These are phyloP conservation scores for Auricularia heimuer DNA, from an alignment of 768 basidiomycete genomes.

Conservation along the genomic window DNA sequence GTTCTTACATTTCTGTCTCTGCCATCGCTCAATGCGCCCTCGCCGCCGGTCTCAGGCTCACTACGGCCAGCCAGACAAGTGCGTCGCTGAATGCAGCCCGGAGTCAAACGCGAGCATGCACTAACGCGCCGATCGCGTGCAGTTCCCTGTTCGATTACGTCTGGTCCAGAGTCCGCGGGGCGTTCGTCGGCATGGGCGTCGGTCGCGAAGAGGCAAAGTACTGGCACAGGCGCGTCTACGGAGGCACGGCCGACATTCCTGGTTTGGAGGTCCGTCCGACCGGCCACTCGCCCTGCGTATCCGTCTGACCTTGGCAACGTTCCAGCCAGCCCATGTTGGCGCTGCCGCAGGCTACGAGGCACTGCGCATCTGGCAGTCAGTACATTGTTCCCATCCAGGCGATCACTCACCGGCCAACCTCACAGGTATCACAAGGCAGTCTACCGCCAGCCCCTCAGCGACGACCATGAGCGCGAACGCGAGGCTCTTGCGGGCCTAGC, in stretches of 20 bases:
- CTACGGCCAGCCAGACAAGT: constrained; percentile 13
- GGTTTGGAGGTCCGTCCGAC: constrained; percentile 26
- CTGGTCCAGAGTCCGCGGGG: constrained; percentile 19
- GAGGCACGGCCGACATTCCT: constrained; percentile 26
- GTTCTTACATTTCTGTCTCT: not conserved
- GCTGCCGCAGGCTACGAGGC: constrained; percentile 74
- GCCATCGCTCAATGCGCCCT: not conserved
- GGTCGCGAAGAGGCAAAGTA: constrained; percentile 50
- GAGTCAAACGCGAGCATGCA: not conserved
- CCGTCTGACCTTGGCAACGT: constrained; percentile 27
- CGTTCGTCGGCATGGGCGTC: constrained; percentile 19
- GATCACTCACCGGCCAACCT: not conserved
- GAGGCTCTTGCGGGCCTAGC: constrained; percentile 62
- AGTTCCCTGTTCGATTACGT: constrained; percentile 29
- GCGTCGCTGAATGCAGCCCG: constrained; percentile 3
- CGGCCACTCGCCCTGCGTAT: not conserved
- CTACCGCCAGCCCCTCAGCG: constrained; percentile 42
- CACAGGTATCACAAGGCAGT: constrained; percentile 35
- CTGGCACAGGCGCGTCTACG: constrained; percentile 61
- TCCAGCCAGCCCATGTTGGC: constrained; percentile 55
- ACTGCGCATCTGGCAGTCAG: constrained; percentile 48
- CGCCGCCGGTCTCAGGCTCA: constrained; percentile 8
- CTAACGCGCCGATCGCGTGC: not conserved
- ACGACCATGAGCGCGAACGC: constrained; percentile 49
- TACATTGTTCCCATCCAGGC: not conserved